phyloP scores from a whole-genome alignment of 2,329 filamentous ascomycete species.

The Arthrobotrys pseudoclavata region DNA sequence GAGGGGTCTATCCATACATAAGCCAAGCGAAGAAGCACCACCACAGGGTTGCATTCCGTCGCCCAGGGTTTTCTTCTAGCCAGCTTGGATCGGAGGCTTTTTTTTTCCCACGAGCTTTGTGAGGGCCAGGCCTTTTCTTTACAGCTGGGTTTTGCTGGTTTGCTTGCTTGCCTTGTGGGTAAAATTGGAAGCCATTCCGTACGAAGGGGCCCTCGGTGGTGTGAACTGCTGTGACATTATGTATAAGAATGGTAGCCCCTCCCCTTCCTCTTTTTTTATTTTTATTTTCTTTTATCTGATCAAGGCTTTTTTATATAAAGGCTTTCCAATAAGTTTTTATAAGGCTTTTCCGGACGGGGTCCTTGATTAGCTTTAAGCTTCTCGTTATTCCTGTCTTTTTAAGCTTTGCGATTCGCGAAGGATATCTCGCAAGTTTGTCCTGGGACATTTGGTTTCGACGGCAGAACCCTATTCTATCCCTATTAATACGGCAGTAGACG shows the following conservation, averaged over 20 bases:
- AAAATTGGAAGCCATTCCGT: constrained; percentile 16
- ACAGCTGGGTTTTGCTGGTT: background rate
- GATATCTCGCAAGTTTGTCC: background rate
- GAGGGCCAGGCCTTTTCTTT: constrained; percentile 7
- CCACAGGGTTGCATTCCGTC: constrained; percentile 8
- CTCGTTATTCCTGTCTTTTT: background rate
- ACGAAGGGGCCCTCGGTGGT: background rate
- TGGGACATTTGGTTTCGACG: background rate
- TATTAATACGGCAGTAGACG: constrained; percentile 9
- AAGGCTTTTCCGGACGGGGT: background rate
- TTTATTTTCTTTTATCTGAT: background rate
- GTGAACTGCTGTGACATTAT: background rate
- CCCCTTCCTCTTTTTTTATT: background rate
- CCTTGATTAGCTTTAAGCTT: constrained; percentile 17
- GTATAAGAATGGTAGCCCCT: constrained; percentile 17
- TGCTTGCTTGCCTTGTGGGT: background rate
- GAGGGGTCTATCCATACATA: constrained; percentile 17
- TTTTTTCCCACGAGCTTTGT: constrained; percentile 21
- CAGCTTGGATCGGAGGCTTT: constrained; percentile 20
- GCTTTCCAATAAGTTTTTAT: background rate
- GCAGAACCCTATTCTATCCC: constrained; percentile 4
- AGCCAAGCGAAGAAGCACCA: constrained; percentile 21
- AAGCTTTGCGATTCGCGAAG: constrained; percentile 16
- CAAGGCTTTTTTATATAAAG: constrained; percentile 3
- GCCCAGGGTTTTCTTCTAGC: background rate